Evolutionary conservation across 2,329 filamentous ascomycete genomes (phyloP).

Genomic region (Alternaria triticimaculans): DNA sequence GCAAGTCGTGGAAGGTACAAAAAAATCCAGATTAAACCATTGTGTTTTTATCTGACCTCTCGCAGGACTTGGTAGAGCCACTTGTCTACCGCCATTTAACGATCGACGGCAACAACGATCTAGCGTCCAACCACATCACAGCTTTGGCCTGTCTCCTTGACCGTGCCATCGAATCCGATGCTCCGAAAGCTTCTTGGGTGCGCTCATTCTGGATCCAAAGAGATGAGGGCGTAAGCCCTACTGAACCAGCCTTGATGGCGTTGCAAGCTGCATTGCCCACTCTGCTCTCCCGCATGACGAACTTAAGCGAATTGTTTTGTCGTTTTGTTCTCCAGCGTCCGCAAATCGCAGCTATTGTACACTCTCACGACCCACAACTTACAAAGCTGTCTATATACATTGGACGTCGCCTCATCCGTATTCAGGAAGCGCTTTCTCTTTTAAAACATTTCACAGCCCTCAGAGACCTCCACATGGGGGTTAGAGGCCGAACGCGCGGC

Average conservation of each 20-base stretch:
- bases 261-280: background rate
- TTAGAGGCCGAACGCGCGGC: background rate
- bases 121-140: background rate
- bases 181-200: background rate
- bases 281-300: background rate
- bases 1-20: background rate
- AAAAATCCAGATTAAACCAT: background rate
- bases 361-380: background rate
- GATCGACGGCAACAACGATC: background rate
- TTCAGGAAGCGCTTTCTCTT: background rate
- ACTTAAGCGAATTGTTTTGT: background rate
- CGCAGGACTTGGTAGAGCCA: conserved; percentile 1
- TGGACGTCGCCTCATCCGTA: background rate
- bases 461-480: background rate
- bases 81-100: background rate
- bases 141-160: background rate
- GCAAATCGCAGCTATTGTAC: background rate
- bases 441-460: background rate
- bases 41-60: background rate
- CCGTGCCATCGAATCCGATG: background rate
- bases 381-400: background rate
- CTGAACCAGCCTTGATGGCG: background rate
- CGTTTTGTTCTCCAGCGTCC: background rate
- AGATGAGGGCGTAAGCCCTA: background rate
- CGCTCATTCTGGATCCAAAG: background rate